These are phyloP conservation scores for Camellia japonica DNA, from an alignment of 148 eudicot genomes.

Conservation along the genomic window DNA sequence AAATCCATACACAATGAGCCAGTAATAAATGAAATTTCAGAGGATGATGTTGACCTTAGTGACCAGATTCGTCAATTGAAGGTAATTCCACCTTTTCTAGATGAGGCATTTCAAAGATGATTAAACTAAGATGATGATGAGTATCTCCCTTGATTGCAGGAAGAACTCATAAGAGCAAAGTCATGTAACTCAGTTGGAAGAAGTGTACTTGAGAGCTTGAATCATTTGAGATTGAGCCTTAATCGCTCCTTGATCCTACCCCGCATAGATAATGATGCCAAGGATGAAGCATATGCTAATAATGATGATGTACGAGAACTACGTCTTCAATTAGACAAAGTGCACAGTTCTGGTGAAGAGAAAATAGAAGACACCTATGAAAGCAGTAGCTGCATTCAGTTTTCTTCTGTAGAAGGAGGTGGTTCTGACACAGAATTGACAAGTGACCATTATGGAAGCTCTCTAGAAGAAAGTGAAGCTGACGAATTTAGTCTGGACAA, in stretches of 20 bases:
- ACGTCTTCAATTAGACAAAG: slow-evolving; percentile 52
- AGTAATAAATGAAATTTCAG: slow-evolving; percentile 85
- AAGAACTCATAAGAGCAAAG: slow-evolving; percentile 79
- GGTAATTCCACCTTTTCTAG: slow-evolving; percentile 38
- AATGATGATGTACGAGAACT: slow-evolving; percentile 70
- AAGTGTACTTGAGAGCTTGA: slow-evolving; percentile 78
- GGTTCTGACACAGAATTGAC: slow-evolving; percentile 67
- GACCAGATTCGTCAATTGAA: slow-evolving; percentile 88
- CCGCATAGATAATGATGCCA: slow-evolving; percentile 49
- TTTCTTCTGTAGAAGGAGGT: slow-evolving; percentile 59
- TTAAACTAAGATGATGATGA: not conserved
- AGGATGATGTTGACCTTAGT: slow-evolving; percentile 92
- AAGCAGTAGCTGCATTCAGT: slow-evolving; percentile 40
- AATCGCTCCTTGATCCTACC: slow-evolving; percentile 83
- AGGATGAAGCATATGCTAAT: slow-evolving; percentile 42
- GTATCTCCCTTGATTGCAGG: slow-evolving; percentile 38
- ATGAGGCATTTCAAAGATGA: not conserved
- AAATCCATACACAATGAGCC: slow-evolving; percentile 71
- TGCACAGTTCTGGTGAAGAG: slow-evolving; percentile 50
- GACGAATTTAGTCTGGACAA: slow-evolving; percentile 51
- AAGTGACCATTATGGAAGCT: slow-evolving; percentile 68
- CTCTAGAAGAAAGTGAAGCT: slow-evolving; percentile 62
- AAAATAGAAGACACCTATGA: slow-evolving; percentile 38
- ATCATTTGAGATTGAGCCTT: slow-evolving; percentile 74
- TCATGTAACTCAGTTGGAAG: slow-evolving; percentile 37